Percentiles rank a stretch among this genome's conserved stretches.
These are phyloP conservation scores for Pyrus pyrifolia DNA, from an alignment of 306 rosid genomes.

Conservation along the genomic window DNA sequence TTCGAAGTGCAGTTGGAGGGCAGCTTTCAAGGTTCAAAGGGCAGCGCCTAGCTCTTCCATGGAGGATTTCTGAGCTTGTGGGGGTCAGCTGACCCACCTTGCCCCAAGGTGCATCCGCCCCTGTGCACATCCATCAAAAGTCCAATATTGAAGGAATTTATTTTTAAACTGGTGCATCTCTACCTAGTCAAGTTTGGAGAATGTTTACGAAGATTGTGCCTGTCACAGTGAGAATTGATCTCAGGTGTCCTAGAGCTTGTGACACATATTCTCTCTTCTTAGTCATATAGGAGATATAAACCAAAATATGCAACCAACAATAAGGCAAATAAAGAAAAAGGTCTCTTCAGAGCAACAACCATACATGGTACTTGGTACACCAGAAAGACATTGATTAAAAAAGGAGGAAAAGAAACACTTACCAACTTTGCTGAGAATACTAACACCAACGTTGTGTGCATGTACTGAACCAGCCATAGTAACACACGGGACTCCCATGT, in stretches of 20 bases:
- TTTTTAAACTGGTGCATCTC: not conserved
- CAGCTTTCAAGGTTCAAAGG: too few relatives aligned
- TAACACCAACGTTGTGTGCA: slow-evolving; percentile 98
- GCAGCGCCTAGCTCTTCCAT: too few relatives aligned
- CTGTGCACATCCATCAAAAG: not conserved
- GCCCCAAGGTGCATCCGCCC: too few relatives aligned
- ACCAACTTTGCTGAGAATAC: slow-evolving; percentile 96
- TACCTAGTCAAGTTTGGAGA: not conserved
- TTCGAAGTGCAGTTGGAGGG: too few relatives aligned
- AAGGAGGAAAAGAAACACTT: slow-evolving; percentile 17
- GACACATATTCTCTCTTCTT: not conserved
- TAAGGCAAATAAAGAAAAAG: not conserved
- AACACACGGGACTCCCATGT: slow-evolving; percentile 99
- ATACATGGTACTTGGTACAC: not conserved
- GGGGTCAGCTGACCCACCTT: too few relatives aligned
- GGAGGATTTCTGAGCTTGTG: too few relatives aligned
- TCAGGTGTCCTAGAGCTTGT: not conserved
- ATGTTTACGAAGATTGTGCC: not conserved
- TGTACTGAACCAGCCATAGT: slow-evolving; percentile 97
- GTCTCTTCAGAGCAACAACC: not conserved
- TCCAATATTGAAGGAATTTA: not conserved
- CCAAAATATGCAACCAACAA: not conserved
- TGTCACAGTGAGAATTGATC: not conserved
- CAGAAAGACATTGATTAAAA: slow-evolving; percentile 1
- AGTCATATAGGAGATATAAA: not conserved